phyloP scores from a whole-genome alignment of 2,329 filamentous ascomycete species.

The Aulographum hederae region DNA sequence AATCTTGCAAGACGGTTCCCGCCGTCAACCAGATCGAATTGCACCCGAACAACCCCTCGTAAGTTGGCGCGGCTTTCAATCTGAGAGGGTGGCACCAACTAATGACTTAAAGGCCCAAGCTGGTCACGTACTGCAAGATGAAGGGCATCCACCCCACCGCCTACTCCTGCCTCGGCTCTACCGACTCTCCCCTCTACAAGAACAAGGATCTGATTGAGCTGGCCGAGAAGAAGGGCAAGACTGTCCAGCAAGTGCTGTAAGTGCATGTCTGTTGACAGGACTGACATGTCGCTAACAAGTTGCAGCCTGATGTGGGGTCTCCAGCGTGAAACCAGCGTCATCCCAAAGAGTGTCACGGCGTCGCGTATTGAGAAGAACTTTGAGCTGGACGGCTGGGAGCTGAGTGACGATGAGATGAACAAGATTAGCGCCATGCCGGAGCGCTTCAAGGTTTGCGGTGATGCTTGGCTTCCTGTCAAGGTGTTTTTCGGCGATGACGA shows the following conservation, averaged over 20 bases:
- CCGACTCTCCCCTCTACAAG: conserved; percentile 50
- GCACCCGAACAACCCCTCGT: conserved; percentile 65
- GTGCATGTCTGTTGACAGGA: conserved; percentile 4
- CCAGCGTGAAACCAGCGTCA: conserved; percentile 63
- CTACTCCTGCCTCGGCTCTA: conserved; percentile 57
- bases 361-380: conserved; percentile 61
- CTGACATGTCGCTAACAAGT: conserved; percentile 1
- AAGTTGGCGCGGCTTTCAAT: conserved; percentile 7
- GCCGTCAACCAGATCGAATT: conserved; percentile 73
- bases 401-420: conserved; percentile 55
- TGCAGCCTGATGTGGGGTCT: conserved; percentile 53
- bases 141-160: conserved; percentile 61
- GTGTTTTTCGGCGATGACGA: conserved; percentile 70
- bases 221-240: conserved; percentile 46
- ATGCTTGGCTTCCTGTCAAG: conserved; percentile 45
- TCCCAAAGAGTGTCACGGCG: conserved; percentile 67
- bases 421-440: conserved; percentile 49
- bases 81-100: background rate
- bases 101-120: conserved; percentile 35
- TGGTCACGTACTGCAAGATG: conserved; percentile 50
- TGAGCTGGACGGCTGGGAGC: conserved; percentile 51
- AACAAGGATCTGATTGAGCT: conserved; percentile 44
- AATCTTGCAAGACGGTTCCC: conserved; percentile 42
- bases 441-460: conserved; percentile 56
- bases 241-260: conserved; percentile 52